Percentiles rank a stretch among this genome's conserved stretches.
These are phyloP conservation scores for Lecanicillium sp. DNA, from an alignment of 2,329 filamentous ascomycete genomes.

Conservation along the genomic window DNA sequence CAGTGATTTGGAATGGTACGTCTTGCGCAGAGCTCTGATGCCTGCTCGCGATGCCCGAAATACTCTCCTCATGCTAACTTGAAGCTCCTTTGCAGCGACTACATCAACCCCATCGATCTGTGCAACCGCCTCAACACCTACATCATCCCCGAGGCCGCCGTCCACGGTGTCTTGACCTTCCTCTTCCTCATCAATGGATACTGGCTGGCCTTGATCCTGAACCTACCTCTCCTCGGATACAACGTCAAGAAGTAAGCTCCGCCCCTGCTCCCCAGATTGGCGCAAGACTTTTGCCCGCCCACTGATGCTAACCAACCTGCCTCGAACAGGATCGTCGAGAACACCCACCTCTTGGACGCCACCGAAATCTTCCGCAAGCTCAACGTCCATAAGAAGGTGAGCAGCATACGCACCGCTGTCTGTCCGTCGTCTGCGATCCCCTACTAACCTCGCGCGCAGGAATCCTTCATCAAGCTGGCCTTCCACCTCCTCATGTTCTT, in stretches of 20 bases:
- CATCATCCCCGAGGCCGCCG: slow-evolving; percentile 96
- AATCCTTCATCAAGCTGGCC: slow-evolving; percentile 97
- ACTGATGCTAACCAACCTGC: slow-evolving; percentile 19
- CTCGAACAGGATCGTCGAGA: slow-evolving; percentile 74
- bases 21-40: too few relatives aligned
- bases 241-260: slow-evolving; percentile 90
- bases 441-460: slow-evolving; percentile 44
- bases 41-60: too few relatives aligned
- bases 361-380: slow-evolving; percentile 99
- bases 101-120: slow-evolving; percentile 99
- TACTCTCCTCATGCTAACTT: slow-evolving; percentile 8
- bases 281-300: neutral
- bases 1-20: slow-evolving; percentile 97
- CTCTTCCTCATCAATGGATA: slow-evolving; percentile 98
- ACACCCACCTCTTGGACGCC: slow-evolving; percentile 92
- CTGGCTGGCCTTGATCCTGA: slow-evolving; percentile 88
- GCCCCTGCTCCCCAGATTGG: neutral
- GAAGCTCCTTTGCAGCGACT: slow-evolving; percentile 61
- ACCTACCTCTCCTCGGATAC: slow-evolving; percentile 84
- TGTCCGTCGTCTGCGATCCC: neutral
- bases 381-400: slow-evolving; percentile 97
- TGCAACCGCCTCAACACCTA: slow-evolving; percentile 99
- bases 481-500: slow-evolving; percentile 99
- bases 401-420: slow-evolving; percentile 4
- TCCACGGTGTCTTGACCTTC: slow-evolving; percentile 92